phyloP scores from a whole-genome alignment of 768 basidiomycete species.

The Termitomyces sp. region DNA sequence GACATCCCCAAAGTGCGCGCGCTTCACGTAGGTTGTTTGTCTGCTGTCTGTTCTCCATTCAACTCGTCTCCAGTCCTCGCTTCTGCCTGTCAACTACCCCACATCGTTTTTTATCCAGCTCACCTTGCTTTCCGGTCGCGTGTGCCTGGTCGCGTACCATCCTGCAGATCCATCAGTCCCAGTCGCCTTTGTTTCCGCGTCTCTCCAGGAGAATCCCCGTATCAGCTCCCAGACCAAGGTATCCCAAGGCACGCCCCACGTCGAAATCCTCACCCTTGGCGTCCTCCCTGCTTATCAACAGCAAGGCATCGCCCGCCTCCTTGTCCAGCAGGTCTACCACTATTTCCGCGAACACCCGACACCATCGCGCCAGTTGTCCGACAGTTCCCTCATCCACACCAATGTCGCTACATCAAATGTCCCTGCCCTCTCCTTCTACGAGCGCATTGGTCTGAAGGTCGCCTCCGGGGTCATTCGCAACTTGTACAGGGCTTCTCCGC shows the following conservation, averaged over 20 bases:
- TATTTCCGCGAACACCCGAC: slow-evolving; percentile 23
- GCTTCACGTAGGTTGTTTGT: slow-evolving; percentile 34
- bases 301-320: slow-evolving; percentile 36
- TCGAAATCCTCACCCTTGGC: slow-evolving; percentile 50
- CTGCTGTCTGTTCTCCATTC: neutral
- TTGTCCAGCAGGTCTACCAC: slow-evolving; percentile 29
- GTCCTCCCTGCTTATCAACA: slow-evolving; percentile 41
- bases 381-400: slow-evolving; percentile 31
- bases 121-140: slow-evolving; percentile 32
- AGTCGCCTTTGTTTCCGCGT: slow-evolving; percentile 42
- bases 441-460: slow-evolving; percentile 35
- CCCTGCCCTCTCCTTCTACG: slow-evolving; percentile 37
- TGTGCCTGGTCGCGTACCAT: slow-evolving; percentile 37
- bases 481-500: slow-evolving; percentile 31
- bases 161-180: slow-evolving; percentile 22
- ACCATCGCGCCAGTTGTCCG: slow-evolving; percentile 13
- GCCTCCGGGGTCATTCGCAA: slow-evolving; percentile 30
- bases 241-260: slow-evolving; percentile 19
- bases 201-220: slow-evolving; percentile 22
- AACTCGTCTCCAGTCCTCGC: slow-evolving; percentile 20
- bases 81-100: slow-evolving; percentile 37
- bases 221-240: slow-evolving; percentile 11
- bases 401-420: slow-evolving; percentile 41
- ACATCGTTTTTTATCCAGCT: slow-evolving; percentile 42
- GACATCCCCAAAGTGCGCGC: slow-evolving; percentile 31